Conservation (phyloP, 225 moss, liverwort and hornwort species). For the Physcomitrium patens region DNA sequence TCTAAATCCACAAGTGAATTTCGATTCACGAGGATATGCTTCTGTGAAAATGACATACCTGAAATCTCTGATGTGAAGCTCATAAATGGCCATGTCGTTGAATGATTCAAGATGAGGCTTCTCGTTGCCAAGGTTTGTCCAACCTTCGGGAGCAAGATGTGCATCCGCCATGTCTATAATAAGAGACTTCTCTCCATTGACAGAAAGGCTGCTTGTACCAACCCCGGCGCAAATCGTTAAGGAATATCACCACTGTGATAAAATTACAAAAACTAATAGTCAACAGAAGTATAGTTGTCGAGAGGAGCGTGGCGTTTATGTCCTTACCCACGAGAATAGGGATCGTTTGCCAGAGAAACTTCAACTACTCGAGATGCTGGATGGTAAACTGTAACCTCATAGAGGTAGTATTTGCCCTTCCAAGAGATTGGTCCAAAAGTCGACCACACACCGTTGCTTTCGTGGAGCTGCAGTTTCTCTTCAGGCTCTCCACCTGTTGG, state of each 20-base stretch:
- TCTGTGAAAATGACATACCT: conserved; percentile 50
- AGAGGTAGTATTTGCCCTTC: conserved; percentile 88
- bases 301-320: conserved; percentile 14
- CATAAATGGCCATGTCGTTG: conserved; percentile 92
- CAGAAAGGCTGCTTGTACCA: conserved; percentile 67
- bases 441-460: conserved; percentile 82
- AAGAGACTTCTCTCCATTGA: conserved; percentile 78
- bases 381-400: conserved; percentile 92
- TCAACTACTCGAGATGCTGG: conserved; percentile 68
- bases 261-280: not conserved
- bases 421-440: conserved; percentile 68
- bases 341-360: conserved; percentile 76
- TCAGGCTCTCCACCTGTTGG: conserved; percentile 78
- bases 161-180: conserved; percentile 68
- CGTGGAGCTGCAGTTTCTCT: conserved; percentile 68
- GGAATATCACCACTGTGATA: not conserved
- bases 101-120: conserved; percentile 74
- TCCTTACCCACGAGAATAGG: conserved; percentile 79
- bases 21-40: not conserved
- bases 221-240: conserved; percentile 6
- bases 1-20: not conserved
- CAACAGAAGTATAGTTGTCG: not conserved
- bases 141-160: conserved; percentile 75
- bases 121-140: conserved; percentile 61
- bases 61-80: conserved; percentile 96